Base-by-base conservation (phyloP, 441 rosid species). In the Populus hybrid region DNA sequence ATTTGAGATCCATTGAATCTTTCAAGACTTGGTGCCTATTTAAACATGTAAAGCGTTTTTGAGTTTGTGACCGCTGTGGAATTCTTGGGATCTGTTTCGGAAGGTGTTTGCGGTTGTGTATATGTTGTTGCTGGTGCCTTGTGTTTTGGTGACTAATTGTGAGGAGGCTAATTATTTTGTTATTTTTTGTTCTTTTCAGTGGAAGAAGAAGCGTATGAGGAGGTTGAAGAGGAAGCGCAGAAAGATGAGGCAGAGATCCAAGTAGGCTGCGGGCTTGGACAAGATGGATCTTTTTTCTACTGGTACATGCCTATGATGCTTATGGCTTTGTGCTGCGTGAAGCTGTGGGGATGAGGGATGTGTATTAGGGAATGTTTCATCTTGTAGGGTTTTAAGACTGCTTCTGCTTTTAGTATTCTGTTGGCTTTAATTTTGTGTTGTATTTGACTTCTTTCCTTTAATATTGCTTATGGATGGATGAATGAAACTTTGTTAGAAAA, bases 191-290 rank as follows among this genome's bases (percentile, higher is more conserved):
- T 72, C 10, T 2, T 73, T 82, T 10, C 86, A 91, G 98, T 91
- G 96, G 98, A 93, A 93, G 92, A 93, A 93, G 95, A 92, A 93
- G 91, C 91, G 91, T 0, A 91, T 93, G 96, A 93, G 97, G 85
- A 91, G 96, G 81, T 82, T 93, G 82, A 91, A 93, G 94, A 90
- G 94, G 87, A 93, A 93, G 90, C 93, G 97, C 87, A 77, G 97
- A 84, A 93, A 91, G 94, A 93, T 91, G 98, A 89, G 96, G 65
- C 97, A 91, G 82, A 85, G 95, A 86, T 93, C 97, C 10, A 93
- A 90, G 91, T 93, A 93, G 90, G 67, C 65, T 75, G 12, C 61
- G 76, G 77, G 4, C 67, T 63, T 32, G 36, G 28, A 53, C 36
- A 38, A 23, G 28, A 71, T 71, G 67, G 34, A 26, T 68, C 34